Conservation (phyloP, 2,329 filamentous ascomycete species). For the Fusarium subglutinans region DNA sequence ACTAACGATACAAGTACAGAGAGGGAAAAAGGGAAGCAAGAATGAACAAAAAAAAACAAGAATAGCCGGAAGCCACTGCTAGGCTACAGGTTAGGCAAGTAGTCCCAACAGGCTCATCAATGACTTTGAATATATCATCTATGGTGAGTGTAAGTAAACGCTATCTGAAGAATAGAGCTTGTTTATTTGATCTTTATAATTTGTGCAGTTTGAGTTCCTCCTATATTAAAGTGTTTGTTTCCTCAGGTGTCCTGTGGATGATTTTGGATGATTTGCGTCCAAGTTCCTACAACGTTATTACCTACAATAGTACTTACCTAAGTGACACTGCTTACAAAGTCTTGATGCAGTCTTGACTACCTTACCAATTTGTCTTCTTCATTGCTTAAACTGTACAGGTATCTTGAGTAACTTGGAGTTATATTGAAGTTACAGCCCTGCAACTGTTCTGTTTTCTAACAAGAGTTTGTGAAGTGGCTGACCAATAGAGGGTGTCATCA, state of each 20-base stretch:
- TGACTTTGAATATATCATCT: background rate
- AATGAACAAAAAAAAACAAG: background rate
- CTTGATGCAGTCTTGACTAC: background rate
- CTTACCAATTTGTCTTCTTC: background rate
- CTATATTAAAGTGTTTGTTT: conserved; percentile 13
- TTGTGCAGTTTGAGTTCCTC: background rate
- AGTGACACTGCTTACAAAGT: background rate
- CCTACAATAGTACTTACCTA: background rate
- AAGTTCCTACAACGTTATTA: background rate
- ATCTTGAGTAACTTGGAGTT: background rate
- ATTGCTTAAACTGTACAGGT: background rate
- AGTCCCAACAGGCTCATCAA: background rate
- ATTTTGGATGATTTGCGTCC: background rate
- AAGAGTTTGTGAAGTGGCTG: background rate
- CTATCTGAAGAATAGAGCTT: background rate
- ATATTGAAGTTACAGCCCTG: background rate
- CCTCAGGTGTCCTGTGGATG: background rate
- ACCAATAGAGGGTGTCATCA: conserved; percentile 3
- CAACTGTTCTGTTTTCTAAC: background rate
- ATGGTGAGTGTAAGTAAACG: background rate
- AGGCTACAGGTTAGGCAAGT: background rate
- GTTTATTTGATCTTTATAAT: background rate
- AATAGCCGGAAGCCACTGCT: background rate
- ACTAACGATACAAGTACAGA: background rate
- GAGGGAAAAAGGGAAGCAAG: background rate